Evolutionary conservation across 495 filamentous ascomycete genomes (phyloP).

Genomic region (Aspergillus sclerotioniger): DNA sequence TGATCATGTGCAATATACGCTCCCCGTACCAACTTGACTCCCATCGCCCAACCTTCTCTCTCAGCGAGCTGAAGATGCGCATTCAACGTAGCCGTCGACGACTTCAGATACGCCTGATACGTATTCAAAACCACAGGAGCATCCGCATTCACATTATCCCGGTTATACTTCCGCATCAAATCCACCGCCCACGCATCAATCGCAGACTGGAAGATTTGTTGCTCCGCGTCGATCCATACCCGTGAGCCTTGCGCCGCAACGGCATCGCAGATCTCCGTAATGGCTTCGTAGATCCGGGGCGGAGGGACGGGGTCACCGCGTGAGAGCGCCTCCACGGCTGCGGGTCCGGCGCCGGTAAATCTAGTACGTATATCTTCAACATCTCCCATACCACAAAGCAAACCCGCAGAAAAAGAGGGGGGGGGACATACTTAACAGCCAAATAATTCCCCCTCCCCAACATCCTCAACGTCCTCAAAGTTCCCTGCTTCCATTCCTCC

Average conservation of each 20-base stretch:
- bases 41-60: constrained; percentile 66
- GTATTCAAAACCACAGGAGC: constrained; percentile 60
- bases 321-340: constrained; percentile 60
- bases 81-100: constrained; percentile 57
- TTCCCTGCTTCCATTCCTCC: constrained; percentile 61
- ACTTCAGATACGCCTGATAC: constrained; percentile 78
- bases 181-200: constrained; percentile 77
- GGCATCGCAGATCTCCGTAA: constrained; percentile 67
- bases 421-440: constrained; percentile 59
- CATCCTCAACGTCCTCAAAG: constrained; percentile 66
- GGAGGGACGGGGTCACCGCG: constrained; percentile 48
- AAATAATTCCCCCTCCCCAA: constrained; percentile 68
- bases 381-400: background rate
- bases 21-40: constrained; percentile 89
- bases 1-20: constrained; percentile 60
- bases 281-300: constrained; percentile 55
- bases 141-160: constrained; percentile 26
- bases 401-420: background rate
- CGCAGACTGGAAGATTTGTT: constrained; percentile 67
- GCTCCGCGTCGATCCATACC: constrained; percentile 83
- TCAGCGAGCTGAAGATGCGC: constrained; percentile 60
- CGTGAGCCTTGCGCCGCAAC: constrained; percentile 63
- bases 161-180: constrained; percentile 74
- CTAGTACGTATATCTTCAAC: constrained; percentile 30
- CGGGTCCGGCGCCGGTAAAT: constrained; percentile 73